Evolutionary conservation across 345 rosid species (phyloP).

Genomic region (Raphanus raphanistrum): DNA sequence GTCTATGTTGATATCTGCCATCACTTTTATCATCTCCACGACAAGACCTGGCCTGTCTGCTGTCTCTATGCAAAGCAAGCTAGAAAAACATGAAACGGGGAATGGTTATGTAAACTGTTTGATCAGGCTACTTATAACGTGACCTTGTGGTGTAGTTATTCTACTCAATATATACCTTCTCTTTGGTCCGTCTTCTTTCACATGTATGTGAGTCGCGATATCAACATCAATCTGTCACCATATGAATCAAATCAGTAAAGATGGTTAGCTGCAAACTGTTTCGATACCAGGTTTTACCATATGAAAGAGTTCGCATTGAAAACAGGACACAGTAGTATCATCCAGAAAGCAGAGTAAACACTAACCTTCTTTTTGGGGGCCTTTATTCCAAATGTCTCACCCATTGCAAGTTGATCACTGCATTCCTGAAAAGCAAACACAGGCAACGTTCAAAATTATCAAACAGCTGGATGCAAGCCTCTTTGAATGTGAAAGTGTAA

Average conservation of each 20-base stretch:
- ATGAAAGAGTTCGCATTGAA: neutral
- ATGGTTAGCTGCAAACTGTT: neutral
- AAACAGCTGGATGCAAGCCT: neutral
- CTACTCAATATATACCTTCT: constrained; percentile 57
- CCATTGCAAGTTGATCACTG: constrained; percentile 88
- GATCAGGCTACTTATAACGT: neutral
- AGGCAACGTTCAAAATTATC: neutral
- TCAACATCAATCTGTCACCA: constrained; percentile 84
- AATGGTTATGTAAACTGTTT: neutral
- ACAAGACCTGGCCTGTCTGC: constrained; percentile 96
- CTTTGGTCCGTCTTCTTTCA: constrained; percentile 84
- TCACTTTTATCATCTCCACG: constrained; percentile 77
- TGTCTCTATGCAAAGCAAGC: constrained; percentile 84
- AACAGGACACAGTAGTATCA: neutral
- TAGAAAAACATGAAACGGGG: constrained; percentile 34
- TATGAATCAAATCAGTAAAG: constrained; percentile 14
- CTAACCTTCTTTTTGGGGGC: constrained; percentile 86
- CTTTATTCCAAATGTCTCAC: constrained; percentile 89
- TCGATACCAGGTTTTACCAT: neutral
- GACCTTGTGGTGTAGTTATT: neutral
- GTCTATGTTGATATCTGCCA: constrained; percentile 75
- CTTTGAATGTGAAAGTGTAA: neutral
- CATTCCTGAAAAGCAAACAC: constrained; percentile 62
- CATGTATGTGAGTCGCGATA: constrained; percentile 69
- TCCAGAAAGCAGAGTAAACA: constrained; percentile 7